Evolutionary conservation across 1,284 basidiomycete genomes (phyloP).

Genomic region (Pseudozyma thailandica): DNA sequence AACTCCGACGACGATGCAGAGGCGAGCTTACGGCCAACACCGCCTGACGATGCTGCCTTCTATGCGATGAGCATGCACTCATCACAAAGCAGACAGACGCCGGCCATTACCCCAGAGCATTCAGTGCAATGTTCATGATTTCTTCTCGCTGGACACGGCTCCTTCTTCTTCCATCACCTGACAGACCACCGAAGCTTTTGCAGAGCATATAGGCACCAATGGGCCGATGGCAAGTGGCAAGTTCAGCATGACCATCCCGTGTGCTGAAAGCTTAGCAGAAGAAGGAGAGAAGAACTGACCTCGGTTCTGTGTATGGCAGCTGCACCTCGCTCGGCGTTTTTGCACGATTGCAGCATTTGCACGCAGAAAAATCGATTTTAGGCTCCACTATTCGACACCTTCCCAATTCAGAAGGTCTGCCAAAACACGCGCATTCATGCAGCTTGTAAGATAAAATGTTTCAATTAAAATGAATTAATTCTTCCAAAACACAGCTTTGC

Average conservation of each 20-base stretch:
- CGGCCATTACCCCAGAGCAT: no score
- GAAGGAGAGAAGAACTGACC: background rate
- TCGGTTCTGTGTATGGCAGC: background rate
- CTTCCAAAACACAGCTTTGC: no score
- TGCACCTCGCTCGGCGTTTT: conserved; percentile 22
- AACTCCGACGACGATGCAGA: conserved; percentile 6
- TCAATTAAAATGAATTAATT: no score
- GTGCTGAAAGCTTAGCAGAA: background rate
- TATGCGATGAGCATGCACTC: no score
- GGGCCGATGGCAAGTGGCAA: no score
- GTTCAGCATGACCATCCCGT: background rate
- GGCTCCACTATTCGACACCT: conserved; percentile 7
- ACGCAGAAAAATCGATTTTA: no score
- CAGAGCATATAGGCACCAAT: background rate
- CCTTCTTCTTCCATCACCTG: no score
- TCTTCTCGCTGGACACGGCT: no score
- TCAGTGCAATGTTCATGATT: background rate
- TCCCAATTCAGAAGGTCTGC: conserved; percentile 13
- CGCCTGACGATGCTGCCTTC: background rate
- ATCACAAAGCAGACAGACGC: no score
- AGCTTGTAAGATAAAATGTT: no score
- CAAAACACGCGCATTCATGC: background rate
- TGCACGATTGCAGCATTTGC: conserved; percentile 8
- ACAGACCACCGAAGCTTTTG: background rate
- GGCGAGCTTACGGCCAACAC: background rate